Conservation (phyloP, 1,139 yeast genomes). For the Saccharomyces hybrid region DNA sequence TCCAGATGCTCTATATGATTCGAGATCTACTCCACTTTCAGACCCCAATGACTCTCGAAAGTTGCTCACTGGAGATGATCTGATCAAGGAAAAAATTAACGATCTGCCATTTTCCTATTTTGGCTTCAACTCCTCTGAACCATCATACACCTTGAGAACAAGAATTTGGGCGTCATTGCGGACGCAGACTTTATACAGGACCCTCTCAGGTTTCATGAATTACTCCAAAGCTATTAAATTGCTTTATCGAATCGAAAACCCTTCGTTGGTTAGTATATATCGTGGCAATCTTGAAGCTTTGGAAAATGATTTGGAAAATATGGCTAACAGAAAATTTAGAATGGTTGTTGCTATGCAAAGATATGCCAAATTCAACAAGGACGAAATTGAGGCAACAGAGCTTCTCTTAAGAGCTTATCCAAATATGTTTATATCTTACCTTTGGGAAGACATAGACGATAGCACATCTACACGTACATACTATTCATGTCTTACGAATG, state of each 20-base stretch:
- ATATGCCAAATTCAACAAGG: slow-evolving; percentile 42
- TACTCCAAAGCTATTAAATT: slow-evolving; percentile 61
- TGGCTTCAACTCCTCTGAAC: slow-evolving; percentile 60
- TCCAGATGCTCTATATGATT: neutral
- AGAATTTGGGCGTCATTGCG: slow-evolving; percentile 77
- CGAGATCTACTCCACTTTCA: neutral
- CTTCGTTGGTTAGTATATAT: slow-evolving; percentile 38
- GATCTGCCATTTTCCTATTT: slow-evolving; percentile 64
- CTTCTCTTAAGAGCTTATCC: slow-evolving; percentile 57
- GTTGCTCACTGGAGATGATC: slow-evolving; percentile 24
- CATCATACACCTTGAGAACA: slow-evolving; percentile 57
- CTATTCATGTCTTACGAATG: slow-evolving; percentile 60
- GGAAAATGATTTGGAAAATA: slow-evolving; percentile 40
- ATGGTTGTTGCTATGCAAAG: slow-evolving; percentile 69
- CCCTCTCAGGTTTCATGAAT: slow-evolving; percentile 70
- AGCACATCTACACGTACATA: slow-evolving; percentile 34
- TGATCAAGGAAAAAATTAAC: slow-evolving; percentile 37
- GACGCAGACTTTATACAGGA: slow-evolving; percentile 70
- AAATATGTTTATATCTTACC: slow-evolving; percentile 48
- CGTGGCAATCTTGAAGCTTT: slow-evolving; percentile 33
- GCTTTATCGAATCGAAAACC: slow-evolving; percentile 56
- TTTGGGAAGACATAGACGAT: slow-evolving; percentile 41
- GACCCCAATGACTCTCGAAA: slow-evolving; percentile 1
- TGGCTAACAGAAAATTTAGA: slow-evolving; percentile 58
- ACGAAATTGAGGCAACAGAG: slow-evolving; percentile 50